Base-by-base conservation (phyloP, 352 stramenopile genomes). In the Phytophthora idaei region DNA sequence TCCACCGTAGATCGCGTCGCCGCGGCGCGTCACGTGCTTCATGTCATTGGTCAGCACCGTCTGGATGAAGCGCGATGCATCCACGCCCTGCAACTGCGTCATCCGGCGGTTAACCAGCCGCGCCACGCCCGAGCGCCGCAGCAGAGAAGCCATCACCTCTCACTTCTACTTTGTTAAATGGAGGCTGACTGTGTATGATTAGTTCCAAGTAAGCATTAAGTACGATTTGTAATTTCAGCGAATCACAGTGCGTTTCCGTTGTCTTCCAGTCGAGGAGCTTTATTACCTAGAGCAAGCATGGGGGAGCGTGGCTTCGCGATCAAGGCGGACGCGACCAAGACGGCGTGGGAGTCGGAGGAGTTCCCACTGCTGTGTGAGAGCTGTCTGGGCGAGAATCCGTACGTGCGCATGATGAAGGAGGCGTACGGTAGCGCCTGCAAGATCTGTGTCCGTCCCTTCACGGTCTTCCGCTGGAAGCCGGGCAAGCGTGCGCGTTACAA, bases 331-430 rank as follows among this genome's bases (percentile, higher is more conserved):
- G 71, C 75, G 63, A 90, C 79, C 74, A 95, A 96, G 87, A 84
- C 90, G 37, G 75, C 73, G 59, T 95, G 88, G 90, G 85, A 97
- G 78, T 90, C 97, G 56, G 96, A 98, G 29, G 97, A 99, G 69
- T 99, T 99, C 77, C 97, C 97, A 57, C 86, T 99, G 58, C 87
- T 99, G 2, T 99, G 98, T 69, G 97, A 99, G 82, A 98, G 92
- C 17, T 99, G 98, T 76, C 89, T 99, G 31, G 98, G 98, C 42
- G 97, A 99, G 71, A 99, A 99, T 69, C 97, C 97, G 49, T 99
- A 99, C 82, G 93, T 99, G 58, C 95, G 98, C 57, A 99, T 99
- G 98, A 99, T 98, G 69, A 98, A 99, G 70, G 94, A 99, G 77
- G 66, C 86, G 9, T 93, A 94, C 65, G 97, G 97, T 36, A 98